Conservation (phyloP, 352 stramenopile species). For the Phytophthora chlamydospora region DNA sequence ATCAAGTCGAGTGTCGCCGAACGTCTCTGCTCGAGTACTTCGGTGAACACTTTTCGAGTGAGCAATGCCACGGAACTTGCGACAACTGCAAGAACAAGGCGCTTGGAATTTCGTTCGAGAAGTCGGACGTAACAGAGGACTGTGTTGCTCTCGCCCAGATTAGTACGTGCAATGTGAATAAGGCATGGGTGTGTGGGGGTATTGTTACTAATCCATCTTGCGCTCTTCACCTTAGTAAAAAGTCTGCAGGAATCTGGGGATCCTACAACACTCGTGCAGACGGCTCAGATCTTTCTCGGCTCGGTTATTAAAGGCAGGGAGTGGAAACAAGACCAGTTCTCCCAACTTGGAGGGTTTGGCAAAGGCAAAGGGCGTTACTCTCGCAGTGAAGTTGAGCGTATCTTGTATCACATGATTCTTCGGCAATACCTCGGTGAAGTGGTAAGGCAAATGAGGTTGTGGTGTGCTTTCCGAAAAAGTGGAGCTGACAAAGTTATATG, state of each 20-base stretch:
- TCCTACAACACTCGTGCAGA: constrained; percentile 73
- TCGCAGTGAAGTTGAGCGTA: constrained; percentile 81
- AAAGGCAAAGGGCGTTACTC: constrained; percentile 76
- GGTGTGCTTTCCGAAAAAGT: neutral
- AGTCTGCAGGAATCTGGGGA: constrained; percentile 63
- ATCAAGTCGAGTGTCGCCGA: constrained; percentile 85
- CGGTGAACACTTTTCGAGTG: constrained; percentile 85
- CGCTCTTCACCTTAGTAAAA: constrained; percentile 48
- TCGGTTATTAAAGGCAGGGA: constrained; percentile 71
- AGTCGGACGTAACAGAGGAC: constrained; percentile 79
- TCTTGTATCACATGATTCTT: constrained; percentile 90
- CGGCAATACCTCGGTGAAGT: constrained; percentile 83
- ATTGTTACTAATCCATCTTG: constrained; percentile 1
- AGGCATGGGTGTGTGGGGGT: neutral
- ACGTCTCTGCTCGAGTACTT: constrained; percentile 89
- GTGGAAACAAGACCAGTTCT: constrained; percentile 69
- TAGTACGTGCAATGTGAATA: constrained; percentile 44
- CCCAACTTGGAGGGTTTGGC: constrained; percentile 64
- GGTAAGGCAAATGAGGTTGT: constrained; percentile 26
- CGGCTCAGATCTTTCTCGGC: constrained; percentile 77
- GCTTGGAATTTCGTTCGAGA: constrained; percentile 68
- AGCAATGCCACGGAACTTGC: constrained; percentile 76
- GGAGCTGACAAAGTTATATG: constrained; percentile 1
- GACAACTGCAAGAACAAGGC: constrained; percentile 90
- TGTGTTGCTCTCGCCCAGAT: constrained; percentile 65